phyloP scores from a whole-genome alignment of 148 eudicot species.

The Pharnaceum exiguum region DNA sequence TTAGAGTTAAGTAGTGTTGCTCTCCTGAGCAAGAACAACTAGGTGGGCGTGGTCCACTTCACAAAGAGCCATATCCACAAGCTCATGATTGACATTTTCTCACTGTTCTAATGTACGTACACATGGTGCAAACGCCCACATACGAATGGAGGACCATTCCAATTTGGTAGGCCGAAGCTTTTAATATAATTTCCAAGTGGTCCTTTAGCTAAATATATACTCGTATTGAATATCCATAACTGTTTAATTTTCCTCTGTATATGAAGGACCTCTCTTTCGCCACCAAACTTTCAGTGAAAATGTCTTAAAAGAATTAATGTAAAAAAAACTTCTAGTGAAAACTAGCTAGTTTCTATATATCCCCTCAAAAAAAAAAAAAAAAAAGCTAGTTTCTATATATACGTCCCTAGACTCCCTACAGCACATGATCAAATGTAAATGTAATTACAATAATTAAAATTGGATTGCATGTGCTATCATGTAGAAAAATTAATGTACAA shows the following conservation, averaged over 20 bases:
- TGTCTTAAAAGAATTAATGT: no score
- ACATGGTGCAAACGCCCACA: conserved; percentile 22
- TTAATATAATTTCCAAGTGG: conserved; percentile 6
- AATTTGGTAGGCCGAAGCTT: conserved; percentile 8
- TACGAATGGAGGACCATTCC: conserved; percentile 20
- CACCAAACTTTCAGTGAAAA: not conserved
- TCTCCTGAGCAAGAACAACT: not conserved
- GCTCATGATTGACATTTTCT: conserved; percentile 10
- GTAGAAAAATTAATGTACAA: no score
- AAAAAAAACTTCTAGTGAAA: no score
- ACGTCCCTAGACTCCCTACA: no score
- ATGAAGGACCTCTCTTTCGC: conserved; percentile 1
- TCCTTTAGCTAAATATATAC: no score
- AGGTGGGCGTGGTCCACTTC: conserved; percentile 17
- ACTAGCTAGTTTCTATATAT: no score
- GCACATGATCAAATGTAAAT: no score
- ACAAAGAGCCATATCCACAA: conserved; percentile 21
- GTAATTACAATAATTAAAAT: no score
- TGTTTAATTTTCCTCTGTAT: conserved; percentile 2
- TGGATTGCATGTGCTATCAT: no score
- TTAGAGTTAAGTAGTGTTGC: not conserved
- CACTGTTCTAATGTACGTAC: conserved; percentile 12
- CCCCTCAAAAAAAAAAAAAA: no score
- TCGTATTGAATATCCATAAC: conserved; percentile 2
- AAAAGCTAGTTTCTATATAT: no score